A percentile compares a stretch with the other conserved stretches of the same genome.
Evolutionary conservation across 2,329 filamentous ascomycete species (phyloP).

Genomic region (Ascochyta koolunga): DNA sequence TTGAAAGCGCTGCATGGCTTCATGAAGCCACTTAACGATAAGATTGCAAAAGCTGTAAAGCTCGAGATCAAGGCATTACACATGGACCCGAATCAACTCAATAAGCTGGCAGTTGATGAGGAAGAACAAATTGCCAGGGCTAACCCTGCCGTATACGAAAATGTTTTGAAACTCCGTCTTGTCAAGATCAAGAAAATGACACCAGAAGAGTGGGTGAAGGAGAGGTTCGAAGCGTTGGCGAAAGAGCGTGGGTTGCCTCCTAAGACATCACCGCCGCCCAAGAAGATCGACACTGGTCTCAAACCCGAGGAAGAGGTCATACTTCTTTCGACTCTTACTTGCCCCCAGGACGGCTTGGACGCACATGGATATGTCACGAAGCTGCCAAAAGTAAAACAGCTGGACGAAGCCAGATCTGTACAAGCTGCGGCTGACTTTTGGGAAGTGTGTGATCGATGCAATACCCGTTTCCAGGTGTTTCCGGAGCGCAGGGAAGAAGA

Average conservation of each 20-base stretch:
- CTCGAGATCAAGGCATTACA: slow-evolving; percentile 61
- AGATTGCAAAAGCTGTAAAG: slow-evolving; percentile 60
- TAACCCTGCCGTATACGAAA: slow-evolving; percentile 75
- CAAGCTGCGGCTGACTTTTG: slow-evolving; percentile 73
- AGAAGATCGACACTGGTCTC: slow-evolving; percentile 72
- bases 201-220: slow-evolving; percentile 72
- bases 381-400: slow-evolving; percentile 69
- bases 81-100: slow-evolving; percentile 69
- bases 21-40: slow-evolving; percentile 69
- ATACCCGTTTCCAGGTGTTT: slow-evolving; percentile 87
- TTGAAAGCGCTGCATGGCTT: slow-evolving; percentile 70
- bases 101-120: slow-evolving; percentile 72
- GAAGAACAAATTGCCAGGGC: slow-evolving; percentile 77
- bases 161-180: slow-evolving; percentile 82
- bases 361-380: slow-evolving; percentile 76
- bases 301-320: slow-evolving; percentile 66
- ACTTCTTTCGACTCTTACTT: slow-evolving; percentile 59
- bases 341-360: slow-evolving; percentile 68
- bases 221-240: slow-evolving; percentile 51
- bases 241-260: slow-evolving; percentile 36
- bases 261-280: slow-evolving; percentile 53
- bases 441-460: slow-evolving; percentile 89
- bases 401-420: slow-evolving; percentile 69
- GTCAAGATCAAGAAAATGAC: slow-evolving; percentile 77
- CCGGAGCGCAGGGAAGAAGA: slow-evolving; percentile 77